Percentiles rank a stretch among this genome's conserved stretches.
Evolutionary conservation across 78 protist genomes (phyloP).

Genomic region (Cavenderia fasciculata): DNA sequence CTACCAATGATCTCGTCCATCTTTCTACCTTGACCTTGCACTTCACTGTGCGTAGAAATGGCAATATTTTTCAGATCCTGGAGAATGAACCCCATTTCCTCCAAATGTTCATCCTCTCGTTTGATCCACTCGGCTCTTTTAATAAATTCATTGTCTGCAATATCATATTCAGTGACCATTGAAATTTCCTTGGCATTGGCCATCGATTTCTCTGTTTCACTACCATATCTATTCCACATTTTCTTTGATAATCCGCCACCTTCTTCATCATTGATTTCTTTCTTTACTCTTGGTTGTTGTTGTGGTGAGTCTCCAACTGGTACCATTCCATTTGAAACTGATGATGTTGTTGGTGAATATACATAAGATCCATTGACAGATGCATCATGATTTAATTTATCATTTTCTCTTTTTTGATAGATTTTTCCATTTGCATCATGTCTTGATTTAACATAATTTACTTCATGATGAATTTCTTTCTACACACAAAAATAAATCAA

Average conservation of each 20-base stretch:
- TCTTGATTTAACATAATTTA: slow-evolving; percentile 19
- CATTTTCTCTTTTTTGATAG: slow-evolving; percentile 28
- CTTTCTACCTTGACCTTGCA: slow-evolving; percentile 9
- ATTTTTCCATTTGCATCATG: slow-evolving; percentile 30
- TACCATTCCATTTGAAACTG: neutral
- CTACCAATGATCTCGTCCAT: slow-evolving; percentile 39
- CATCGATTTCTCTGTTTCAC: neutral
- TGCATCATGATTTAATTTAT: neutral
- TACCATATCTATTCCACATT: neutral
- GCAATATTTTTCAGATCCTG: slow-evolving; percentile 40
- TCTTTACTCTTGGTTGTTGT: neutral
- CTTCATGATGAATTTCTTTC: slow-evolving; percentile 34
- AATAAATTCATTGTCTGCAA: slow-evolving; percentile 33
- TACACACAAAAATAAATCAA: neutral
- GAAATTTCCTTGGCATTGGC: neutral
- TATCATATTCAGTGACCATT: slow-evolving; percentile 12
- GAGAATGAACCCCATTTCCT: slow-evolving; percentile 50
- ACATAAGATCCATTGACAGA: no score
- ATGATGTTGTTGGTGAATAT: neutral
- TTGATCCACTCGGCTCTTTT: slow-evolving; percentile 34
- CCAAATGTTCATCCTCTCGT: slow-evolving; percentile 40
- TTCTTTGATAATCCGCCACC: slow-evolving; percentile 26
- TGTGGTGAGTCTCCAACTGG: neutral
- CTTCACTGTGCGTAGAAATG: slow-evolving; percentile 39
- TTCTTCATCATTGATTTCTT: slow-evolving; percentile 1